Base-by-base conservation (phyloP, 2,329 filamentous ascomycete genomes). In the Fusarium begoniae region DNA sequence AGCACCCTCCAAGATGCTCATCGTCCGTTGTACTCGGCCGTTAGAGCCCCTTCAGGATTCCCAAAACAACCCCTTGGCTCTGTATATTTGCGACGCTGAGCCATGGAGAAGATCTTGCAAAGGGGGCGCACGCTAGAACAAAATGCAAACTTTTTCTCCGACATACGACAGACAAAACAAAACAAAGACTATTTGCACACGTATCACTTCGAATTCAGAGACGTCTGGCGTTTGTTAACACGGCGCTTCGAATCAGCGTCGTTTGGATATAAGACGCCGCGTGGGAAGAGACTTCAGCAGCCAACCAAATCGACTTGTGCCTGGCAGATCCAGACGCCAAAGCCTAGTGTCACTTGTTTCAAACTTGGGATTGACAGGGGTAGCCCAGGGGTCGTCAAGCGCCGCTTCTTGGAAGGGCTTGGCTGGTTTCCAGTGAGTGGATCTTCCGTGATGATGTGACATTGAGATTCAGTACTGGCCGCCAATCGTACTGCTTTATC, bases 381-480 rank as follows among this genome's bases (percentile, higher is more conserved):
- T 63, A 57, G 44, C 28, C 35, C 69, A 76, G 69, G 71, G 71
- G 74, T 30, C 28, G n/a, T 24, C 74, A 75, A 73, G 72, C 71
- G 74, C 65, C 74, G 57, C 56, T 59, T 63, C 63, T 72, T 68
- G 53, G 58, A 57, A 64, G 41, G 58, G 58, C 67, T 70, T 70
- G 66, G 74, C 63, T 71, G 63, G 74, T 76, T 76, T 76, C 74
- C 58, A 68, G 40, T 71, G 43, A 32, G 74, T 76, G 74, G 74
- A 73, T 40, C 60, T 58, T 70, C 60, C 26, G 53, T 59, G 60
- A 50, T 61, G 63, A 72, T 64, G 71, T 68, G 50, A 72, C 72
- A 65, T 69, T 71, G 59, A 56, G 50, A 40, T 66, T 55, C 50
- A 66, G 44, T 50, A n/a, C 53, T 70, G 48, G 63, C 68, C 48